Percentiles rank a stretch among this genome's conserved stretches.
phyloP scores from a whole-genome alignment of 169 alveolate genomes.

The Plasmodium adleri region DNA sequence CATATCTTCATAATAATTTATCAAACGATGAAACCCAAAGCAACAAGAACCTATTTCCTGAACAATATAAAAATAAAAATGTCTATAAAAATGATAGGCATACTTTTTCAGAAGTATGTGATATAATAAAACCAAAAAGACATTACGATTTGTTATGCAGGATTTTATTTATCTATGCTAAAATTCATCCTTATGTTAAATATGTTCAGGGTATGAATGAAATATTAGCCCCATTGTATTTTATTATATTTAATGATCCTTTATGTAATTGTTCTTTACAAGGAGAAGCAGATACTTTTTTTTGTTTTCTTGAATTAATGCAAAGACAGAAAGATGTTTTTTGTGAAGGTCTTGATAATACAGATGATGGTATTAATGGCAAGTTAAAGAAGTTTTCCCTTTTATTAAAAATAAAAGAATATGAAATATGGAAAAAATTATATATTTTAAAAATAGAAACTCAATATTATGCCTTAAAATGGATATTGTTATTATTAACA shows the following conservation, averaged over 20 bases:
- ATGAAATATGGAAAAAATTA: slow-evolving; percentile 69
- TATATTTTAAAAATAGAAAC: slow-evolving; percentile 76
- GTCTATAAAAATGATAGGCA: not conserved
- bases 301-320: slow-evolving; percentile 89
- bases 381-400: slow-evolving; percentile 77
- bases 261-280: slow-evolving; percentile 78
- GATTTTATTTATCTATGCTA: slow-evolving; percentile 87
- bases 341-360: slow-evolving; percentile 79
- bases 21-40: not conserved
- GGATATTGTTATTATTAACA: slow-evolving; percentile 83
- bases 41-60: not conserved
- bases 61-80: not conserved
- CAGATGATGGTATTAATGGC: slow-evolving; percentile 79
- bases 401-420: slow-evolving; percentile 68
- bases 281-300: slow-evolving; percentile 91
- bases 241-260: slow-evolving; percentile 81
- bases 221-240: slow-evolving; percentile 87
- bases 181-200: slow-evolving; percentile 85
- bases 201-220: slow-evolving; percentile 94
- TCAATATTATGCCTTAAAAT: slow-evolving; percentile 81
- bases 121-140: slow-evolving; percentile 63
- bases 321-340: slow-evolving; percentile 87
- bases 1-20: not conserved
- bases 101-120: slow-evolving; percentile 44
- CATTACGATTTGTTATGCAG: slow-evolving; percentile 83